These are phyloP conservation scores for Ogataea sp. DNA, from an alignment of 805 yeast genomes.

Conservation along the genomic window DNA sequence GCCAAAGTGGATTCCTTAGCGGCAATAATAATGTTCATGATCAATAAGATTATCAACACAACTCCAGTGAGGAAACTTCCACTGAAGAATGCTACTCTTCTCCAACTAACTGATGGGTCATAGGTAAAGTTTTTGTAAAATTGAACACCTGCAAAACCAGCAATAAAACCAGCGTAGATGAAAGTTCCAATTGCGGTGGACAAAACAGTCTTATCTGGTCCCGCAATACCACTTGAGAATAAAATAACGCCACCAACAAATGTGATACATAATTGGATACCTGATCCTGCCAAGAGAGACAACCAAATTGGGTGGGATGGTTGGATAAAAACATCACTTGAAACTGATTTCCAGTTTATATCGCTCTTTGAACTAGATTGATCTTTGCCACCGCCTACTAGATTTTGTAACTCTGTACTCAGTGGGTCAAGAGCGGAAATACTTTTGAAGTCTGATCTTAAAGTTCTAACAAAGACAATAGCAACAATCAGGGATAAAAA, in stretches of 20 bases:
- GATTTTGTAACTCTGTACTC: constrained; percentile 9
- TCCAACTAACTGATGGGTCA: constrained; percentile 29
- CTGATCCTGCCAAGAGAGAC: constrained; percentile 58
- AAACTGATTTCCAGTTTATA: constrained; percentile 46
- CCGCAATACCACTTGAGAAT: constrained; percentile 49
- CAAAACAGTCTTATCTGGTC: constrained; percentile 57
- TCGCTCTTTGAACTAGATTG: background rate
- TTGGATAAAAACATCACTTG: constrained; percentile 43
- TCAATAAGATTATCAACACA: constrained; percentile 40
- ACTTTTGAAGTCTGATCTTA: constrained; percentile 37
- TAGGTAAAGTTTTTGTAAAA: constrained; percentile 49
- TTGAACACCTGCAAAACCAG: constrained; percentile 66
- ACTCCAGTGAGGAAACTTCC: constrained; percentile 42
- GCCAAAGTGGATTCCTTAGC: constrained; percentile 68
- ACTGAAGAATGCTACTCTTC: constrained; percentile 33
- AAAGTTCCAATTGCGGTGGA: constrained; percentile 53
- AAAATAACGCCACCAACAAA: constrained; percentile 51
- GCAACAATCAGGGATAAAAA: constrained; percentile 60
- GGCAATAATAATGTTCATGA: constrained; percentile 67
- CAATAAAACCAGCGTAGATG: constrained; percentile 61
- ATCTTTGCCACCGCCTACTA: constrained; percentile 7
- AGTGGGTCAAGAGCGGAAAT: constrained; percentile 4
- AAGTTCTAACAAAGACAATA: constrained; percentile 48
- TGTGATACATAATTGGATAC: constrained; percentile 64
- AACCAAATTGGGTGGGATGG: constrained; percentile 44